These are phyloP conservation scores for Graphilbum fragrans DNA, from an alignment of 2,329 filamentous ascomycete species.

Conservation along the genomic window DNA sequence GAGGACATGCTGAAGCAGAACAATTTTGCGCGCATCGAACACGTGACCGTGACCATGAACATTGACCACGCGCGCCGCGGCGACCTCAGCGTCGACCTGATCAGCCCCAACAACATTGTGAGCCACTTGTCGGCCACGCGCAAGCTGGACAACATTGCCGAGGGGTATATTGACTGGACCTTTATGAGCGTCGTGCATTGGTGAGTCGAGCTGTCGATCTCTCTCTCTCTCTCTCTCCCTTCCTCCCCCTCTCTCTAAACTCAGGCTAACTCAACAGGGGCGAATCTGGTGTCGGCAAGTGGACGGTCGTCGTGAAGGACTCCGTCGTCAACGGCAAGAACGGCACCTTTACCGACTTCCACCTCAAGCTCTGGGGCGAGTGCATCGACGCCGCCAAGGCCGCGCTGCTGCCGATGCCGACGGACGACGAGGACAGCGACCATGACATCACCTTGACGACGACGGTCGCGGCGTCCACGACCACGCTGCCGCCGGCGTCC, in stretches of 20 bases:
- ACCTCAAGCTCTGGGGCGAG: slow-evolving; percentile 89
- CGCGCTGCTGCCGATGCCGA: slow-evolving; percentile 66
- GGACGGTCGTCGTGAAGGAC: slow-evolving; percentile 87
- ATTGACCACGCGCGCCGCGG: slow-evolving; percentile 76
- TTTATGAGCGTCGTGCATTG: slow-evolving; percentile 98
- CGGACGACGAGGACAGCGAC: slow-evolving; percentile 71
- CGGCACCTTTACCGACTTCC: slow-evolving; percentile 82
- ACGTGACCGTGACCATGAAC: slow-evolving; percentile 97
- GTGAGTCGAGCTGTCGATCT: slow-evolving; percentile 35
- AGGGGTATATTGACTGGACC: slow-evolving; percentile 88
- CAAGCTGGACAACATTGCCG: slow-evolving; percentile 48
- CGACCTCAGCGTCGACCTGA: slow-evolving; percentile 83
- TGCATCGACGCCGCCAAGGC: slow-evolving; percentile 65
- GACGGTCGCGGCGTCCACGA: slow-evolving; percentile 50
- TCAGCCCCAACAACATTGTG: slow-evolving; percentile 69
- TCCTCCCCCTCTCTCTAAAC: background rate
- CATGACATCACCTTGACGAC: slow-evolving; percentile 56
- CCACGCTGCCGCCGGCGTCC: slow-evolving; percentile 37
- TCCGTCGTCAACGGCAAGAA: slow-evolving; percentile 61
- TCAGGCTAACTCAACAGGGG: slow-evolving; percentile 47
- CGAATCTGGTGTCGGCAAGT: slow-evolving; percentile 74
- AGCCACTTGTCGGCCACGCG: slow-evolving; percentile 75
- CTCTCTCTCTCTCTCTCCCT: background rate
- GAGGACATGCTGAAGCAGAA: slow-evolving; percentile 66
- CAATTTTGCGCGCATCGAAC: slow-evolving; percentile 79